A percentile compares a stretch with the other conserved stretches of the same genome.
Conservation (phyloP, 345 rosid genomes). For the Isatis tinctoria region DNA sequence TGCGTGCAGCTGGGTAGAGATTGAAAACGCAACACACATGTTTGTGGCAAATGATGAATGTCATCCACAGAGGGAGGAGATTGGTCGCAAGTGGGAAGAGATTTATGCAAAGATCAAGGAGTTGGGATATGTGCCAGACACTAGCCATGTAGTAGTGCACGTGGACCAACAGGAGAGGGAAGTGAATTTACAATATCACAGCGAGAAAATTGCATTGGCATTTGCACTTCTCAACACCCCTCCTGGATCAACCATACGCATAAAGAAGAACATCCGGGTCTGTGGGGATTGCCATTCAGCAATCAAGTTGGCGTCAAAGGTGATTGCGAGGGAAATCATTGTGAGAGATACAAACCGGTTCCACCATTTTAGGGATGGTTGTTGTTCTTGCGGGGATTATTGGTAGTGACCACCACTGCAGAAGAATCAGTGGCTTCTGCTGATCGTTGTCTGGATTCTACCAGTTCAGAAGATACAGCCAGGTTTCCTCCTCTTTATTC, state of each 20-base stretch:
- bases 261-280: constrained; percentile 66
- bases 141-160: constrained; percentile 49
- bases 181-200: constrained; percentile 53
- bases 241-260: constrained; percentile 53
- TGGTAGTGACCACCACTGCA: constrained; percentile 41
- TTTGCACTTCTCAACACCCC: constrained; percentile 59
- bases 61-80: constrained; percentile 54
- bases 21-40: constrained; percentile 45
- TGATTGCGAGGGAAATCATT: constrained; percentile 45
- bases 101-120: constrained; percentile 48
- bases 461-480: constrained; percentile 83
- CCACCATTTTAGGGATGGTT: constrained; percentile 59
- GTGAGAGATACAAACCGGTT: constrained; percentile 69
- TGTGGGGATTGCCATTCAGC: constrained; percentile 73
- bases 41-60: constrained; percentile 64
- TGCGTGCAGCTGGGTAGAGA: constrained; percentile 68
- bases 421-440: constrained; percentile 14
- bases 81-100: constrained; percentile 47
- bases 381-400: constrained; percentile 60
- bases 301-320: constrained; percentile 54
- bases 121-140: constrained; percentile 59
- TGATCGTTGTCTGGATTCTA: constrained; percentile 75
- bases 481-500: constrained; percentile 38
- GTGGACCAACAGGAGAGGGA: constrained; percentile 61
- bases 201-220: constrained; percentile 75